Conservation (phyloP, 768 basidiomycete species). For the Mycena amicta region DNA sequence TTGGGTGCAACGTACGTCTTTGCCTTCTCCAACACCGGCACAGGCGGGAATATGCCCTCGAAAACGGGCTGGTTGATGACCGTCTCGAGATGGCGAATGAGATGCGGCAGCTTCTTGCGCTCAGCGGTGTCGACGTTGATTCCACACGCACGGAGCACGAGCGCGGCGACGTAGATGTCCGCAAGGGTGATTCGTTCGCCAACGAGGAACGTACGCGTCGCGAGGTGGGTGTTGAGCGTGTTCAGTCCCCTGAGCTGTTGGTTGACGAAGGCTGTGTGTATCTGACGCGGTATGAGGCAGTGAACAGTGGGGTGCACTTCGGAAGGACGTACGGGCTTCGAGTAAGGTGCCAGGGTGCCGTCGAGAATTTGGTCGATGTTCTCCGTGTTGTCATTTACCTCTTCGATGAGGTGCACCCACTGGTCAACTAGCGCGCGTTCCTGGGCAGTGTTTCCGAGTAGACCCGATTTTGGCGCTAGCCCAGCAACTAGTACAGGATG, state of each 20-base stretch:
- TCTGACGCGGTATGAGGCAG: no score
- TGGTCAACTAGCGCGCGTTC: slow-evolving; percentile 81
- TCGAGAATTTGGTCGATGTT: slow-evolving; percentile 45
- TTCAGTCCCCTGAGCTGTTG: slow-evolving; percentile 58
- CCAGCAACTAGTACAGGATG: slow-evolving; percentile 84
- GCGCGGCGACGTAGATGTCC: slow-evolving; percentile 71
- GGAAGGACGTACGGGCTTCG: slow-evolving; percentile 89
- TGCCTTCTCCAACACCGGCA: slow-evolving; percentile 68
- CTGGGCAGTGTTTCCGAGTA: slow-evolving; percentile 67
- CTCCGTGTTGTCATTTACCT: slow-evolving; percentile 47
- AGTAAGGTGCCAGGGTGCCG: slow-evolving; percentile 64
- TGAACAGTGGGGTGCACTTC: no score
- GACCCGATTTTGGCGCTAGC: slow-evolving; percentile 74
- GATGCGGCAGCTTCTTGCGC: slow-evolving; percentile 71
- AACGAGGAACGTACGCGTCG: slow-evolving; percentile 84
- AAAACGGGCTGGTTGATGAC: slow-evolving; percentile 82
- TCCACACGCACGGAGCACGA: slow-evolving; percentile 55
- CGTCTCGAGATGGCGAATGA: slow-evolving; percentile 86
- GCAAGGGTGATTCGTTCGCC: slow-evolving; percentile 94
- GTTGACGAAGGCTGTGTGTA: slow-evolving; percentile 58
- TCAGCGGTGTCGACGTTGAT: slow-evolving; percentile 65
- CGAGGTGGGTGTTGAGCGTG: slow-evolving; percentile 75
- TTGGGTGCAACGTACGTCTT: slow-evolving; percentile 70
- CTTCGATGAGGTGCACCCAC: slow-evolving; percentile 81
- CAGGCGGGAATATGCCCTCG: slow-evolving; percentile 64